Percentiles rank a stretch among this genome's conserved stretches.
These are phyloP conservation scores for Calophaca sinica DNA, from an alignment of 306 rosid species.

Conservation along the genomic window DNA sequence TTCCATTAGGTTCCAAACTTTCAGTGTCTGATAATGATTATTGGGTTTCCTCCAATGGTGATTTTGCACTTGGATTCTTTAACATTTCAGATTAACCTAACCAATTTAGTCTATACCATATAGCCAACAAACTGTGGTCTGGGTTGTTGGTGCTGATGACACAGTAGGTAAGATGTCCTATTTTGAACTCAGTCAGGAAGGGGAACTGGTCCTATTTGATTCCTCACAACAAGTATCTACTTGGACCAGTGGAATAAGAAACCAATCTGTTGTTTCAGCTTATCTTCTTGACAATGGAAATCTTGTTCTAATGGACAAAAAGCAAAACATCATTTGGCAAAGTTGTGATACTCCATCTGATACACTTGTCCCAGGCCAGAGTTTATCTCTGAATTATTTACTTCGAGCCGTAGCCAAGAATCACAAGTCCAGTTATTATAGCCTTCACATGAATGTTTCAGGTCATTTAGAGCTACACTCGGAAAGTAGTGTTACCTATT, in stretches of 20 bases:
- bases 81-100: constrained; percentile 55
- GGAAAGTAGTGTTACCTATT: constrained; percentile 67
- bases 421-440: constrained; percentile 66
- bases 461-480: constrained; percentile 72
- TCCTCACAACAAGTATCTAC: constrained; percentile 41
- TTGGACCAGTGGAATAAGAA: constrained; percentile 60
- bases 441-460: constrained; percentile 62
- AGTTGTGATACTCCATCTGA: constrained; percentile 69
- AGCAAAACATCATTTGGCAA: constrained; percentile 60
- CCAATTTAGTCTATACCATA: constrained; percentile 59
- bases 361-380: constrained; percentile 79
- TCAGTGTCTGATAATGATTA: constrained; percentile 52
- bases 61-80: constrained; percentile 72
- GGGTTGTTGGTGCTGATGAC: constrained; percentile 65
- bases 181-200: constrained; percentile 57
- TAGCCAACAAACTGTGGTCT: constrained; percentile 57
- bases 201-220: constrained; percentile 68
- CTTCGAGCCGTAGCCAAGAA: constrained; percentile 70
- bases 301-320: constrained; percentile 61
- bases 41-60: constrained; percentile 76
- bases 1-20: constrained; percentile 74
- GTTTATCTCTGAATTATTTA: constrained; percentile 41
- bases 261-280: constrained; percentile 58
- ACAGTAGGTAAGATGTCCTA: constrained; percentile 62
- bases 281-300: constrained; percentile 66